Conservation (phyloP, 805 yeast genomes). For the Nakazawaea pomicola region DNA sequence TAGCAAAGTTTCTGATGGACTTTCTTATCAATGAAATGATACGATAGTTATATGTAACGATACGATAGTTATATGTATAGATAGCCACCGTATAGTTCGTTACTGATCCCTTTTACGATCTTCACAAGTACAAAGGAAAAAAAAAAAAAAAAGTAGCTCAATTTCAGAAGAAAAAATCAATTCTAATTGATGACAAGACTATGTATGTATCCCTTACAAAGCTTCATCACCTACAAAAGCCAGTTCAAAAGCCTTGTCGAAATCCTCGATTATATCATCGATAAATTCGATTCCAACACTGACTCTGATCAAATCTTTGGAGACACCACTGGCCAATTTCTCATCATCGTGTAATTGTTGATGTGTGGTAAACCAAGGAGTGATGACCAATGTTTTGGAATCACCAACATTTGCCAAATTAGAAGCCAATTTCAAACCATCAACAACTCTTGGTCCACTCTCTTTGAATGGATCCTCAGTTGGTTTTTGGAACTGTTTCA, state of each 20-base stretch:
- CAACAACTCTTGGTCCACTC: slow-evolving; percentile 82
- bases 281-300: slow-evolving; percentile 89
- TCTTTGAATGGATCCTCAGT: slow-evolving; percentile 58
- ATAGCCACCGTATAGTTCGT: too few relatives aligned
- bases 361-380: slow-evolving; percentile 95
- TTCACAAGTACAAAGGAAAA: too few relatives aligned
- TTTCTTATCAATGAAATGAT: too few relatives aligned
- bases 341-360: slow-evolving; percentile 84
- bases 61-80: too few relatives aligned
- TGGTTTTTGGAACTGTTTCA: slow-evolving; percentile 51
- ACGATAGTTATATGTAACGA: too few relatives aligned
- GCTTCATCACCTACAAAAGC: slow-evolving; percentile 33
- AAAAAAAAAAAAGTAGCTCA: not conserved
- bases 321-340: slow-evolving; percentile 78
- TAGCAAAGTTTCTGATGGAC: too few relatives aligned
- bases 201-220: too few relatives aligned
- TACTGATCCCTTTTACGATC: too few relatives aligned
- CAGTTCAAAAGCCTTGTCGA: slow-evolving; percentile 75
- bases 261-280: slow-evolving; percentile 86
- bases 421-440: slow-evolving; percentile 76
- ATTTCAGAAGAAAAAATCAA: not conserved
- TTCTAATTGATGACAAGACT: too few relatives aligned
- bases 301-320: slow-evolving; percentile 82
- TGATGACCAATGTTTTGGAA: slow-evolving; percentile 89
- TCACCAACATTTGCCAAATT: slow-evolving; percentile 97